Evolutionary conservation across 2,329 filamentous ascomycete species (phyloP), one percentile per base, ranked within the genome.

Genomic region (Fusarium secorum): DNA sequence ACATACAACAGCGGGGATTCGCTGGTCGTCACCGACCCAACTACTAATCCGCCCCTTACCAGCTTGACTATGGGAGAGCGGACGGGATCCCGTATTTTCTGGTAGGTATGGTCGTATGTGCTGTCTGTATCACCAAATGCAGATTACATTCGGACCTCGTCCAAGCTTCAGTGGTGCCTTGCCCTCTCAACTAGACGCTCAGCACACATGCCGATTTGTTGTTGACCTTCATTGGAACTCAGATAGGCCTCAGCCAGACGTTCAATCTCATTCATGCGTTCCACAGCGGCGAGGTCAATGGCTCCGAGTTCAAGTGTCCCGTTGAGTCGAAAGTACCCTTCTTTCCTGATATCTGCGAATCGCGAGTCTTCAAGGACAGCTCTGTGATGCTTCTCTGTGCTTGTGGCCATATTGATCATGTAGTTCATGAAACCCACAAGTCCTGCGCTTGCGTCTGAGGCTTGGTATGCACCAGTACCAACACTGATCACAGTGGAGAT

Each of bases 1-100:
- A 55, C 52, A 55, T 55, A 55, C 52, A 55, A 55, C 52, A 55
- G 52, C 52, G 52, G 52, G 52, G 36, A 45, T 55, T 55, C 52
- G 52, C 52, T 54, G 36, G 52, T 54, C 52, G 52, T 54, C 52
- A 54, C 52, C 52, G 52, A 54, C 52, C 52, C 52, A 54, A 54
- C 52, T 54, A 54, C 52, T 54, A 54, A 54, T 54, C 52, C 36
- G 52, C 52, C 52, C 36, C 36, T 54, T 54, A 54, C 28, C 14
- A 44, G 52, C 52, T 54, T 54, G n/a, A 32, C 52, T 45, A 54
- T 54, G 52, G 52, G 52, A 54, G 52, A 54, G 52, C 52, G 52
- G 38, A 55, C 52, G 52, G 52, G 52, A 55, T 55, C 52, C 52
- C 52, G 52, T 45, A 45, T 26, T 45, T 33, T 55, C 52, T 55